phyloP scores from a whole-genome alignment of 345 rosid species.

The Raphanus raphanistrum region DNA sequence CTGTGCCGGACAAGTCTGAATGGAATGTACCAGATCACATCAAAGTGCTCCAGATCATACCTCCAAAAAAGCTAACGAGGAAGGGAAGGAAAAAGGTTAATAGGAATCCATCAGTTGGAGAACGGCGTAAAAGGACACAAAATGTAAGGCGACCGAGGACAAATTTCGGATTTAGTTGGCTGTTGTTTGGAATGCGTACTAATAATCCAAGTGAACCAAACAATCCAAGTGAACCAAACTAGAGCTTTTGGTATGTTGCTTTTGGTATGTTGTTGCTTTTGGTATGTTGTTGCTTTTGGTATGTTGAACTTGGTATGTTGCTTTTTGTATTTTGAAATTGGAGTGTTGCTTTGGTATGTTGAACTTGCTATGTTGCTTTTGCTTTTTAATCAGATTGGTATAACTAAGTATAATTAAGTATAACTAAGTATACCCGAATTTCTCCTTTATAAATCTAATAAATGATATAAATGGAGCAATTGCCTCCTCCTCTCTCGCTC shows the following conservation, averaged over 20 bases:
- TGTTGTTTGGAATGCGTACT: neutral
- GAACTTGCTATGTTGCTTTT: too few relatives aligned
- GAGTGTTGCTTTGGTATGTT: too few relatives aligned
- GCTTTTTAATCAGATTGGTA: too few relatives aligned
- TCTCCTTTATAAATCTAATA: too few relatives aligned
- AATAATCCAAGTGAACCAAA: neutral
- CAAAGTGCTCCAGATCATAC: neutral
- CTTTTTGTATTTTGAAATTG: too few relatives aligned
- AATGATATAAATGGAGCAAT: too few relatives aligned
- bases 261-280: too few relatives aligned
- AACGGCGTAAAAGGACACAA: neutral
- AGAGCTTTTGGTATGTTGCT: neutral
- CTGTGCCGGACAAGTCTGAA: neutral
- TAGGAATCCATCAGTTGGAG: neutral
- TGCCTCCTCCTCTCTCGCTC: too few relatives aligned
- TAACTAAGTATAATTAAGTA: too few relatives aligned
- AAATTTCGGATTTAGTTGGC: neutral
- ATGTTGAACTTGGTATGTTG: too few relatives aligned
- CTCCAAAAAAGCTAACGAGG: neutral
- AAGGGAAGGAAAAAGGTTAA: neutral
- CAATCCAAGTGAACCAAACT: neutral
- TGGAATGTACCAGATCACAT: neutral
- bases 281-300: too few relatives aligned
- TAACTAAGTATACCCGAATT: too few relatives aligned
- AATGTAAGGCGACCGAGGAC: neutral